phyloP scores from a whole-genome alignment of 768 basidiomycete species.

The Suillus sp. region DNA sequence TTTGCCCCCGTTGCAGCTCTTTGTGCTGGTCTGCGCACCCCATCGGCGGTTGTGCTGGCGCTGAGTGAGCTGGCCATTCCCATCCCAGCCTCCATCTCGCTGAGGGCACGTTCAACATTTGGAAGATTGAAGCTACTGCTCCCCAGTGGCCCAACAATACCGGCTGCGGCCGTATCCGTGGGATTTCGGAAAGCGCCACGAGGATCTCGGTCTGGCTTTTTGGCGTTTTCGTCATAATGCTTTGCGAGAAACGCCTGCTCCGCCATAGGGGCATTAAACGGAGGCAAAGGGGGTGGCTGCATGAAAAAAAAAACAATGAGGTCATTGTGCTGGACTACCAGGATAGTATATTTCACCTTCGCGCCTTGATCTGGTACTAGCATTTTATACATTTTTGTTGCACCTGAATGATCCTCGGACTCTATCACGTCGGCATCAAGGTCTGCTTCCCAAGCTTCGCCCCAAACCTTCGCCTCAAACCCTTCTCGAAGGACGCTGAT shows the following conservation, averaged over 20 bases:
- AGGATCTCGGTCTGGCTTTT: slow-evolving; percentile 89
- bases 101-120: slow-evolving; percentile 83
- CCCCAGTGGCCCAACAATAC: slow-evolving; percentile 92
- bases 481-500: slow-evolving; percentile 88
- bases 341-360: slow-evolving; percentile 51
- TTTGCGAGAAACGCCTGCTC: slow-evolving; percentile 91
- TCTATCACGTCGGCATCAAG: slow-evolving; percentile 50
- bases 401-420: slow-evolving; percentile 47
- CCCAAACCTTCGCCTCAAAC: slow-evolving; percentile 82
- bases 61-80: slow-evolving; percentile 33
- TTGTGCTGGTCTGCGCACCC: slow-evolving; percentile 34
- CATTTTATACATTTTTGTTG: slow-evolving; percentile 64
- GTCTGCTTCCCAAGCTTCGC: slow-evolving; percentile 79
- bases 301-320: slow-evolving; percentile 9
- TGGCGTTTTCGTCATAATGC: slow-evolving; percentile 90
- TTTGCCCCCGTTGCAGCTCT: slow-evolving; percentile 39
- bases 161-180: slow-evolving; percentile 56
- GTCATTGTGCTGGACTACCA: background rate
- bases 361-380: slow-evolving; percentile 77
- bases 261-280: slow-evolving; percentile 78
- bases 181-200: slow-evolving; percentile 85
- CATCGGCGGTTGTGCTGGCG: slow-evolving; percentile 38
- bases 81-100: slow-evolving; percentile 79
- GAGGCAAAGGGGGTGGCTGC: slow-evolving; percentile 67
- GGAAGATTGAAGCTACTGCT: slow-evolving; percentile 85